Evolutionary conservation across 306 rosid genomes (phyloP).

Genomic region (Trichosanthes cucumerina): DNA sequence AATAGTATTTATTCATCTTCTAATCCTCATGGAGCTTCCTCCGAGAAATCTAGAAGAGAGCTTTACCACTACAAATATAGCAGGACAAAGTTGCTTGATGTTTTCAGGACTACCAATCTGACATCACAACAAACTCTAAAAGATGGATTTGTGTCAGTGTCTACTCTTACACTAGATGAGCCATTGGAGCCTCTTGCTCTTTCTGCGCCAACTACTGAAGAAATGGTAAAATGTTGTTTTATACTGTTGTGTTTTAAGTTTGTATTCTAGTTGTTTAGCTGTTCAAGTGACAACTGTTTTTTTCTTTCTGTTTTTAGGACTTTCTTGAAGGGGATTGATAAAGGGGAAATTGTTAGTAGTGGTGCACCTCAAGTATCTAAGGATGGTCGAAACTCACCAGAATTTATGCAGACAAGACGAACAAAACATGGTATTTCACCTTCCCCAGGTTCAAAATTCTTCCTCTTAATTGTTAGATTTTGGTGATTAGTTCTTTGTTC

Average conservation of each 20-base stretch:
- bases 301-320: conserved; percentile 33
- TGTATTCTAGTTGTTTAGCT: conserved; percentile 16
- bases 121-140: conserved; percentile 24
- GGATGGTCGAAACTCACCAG: conserved; percentile 59
- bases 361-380: conserved; percentile 69
- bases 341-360: conserved; percentile 73
- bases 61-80: conserved; percentile 36
- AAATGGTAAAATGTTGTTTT: conserved; percentile 43
- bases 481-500: not conserved
- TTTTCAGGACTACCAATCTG: conserved; percentile 50
- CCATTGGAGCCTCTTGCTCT: conserved; percentile 72
- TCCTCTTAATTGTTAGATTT: not conserved
- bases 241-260: conserved; percentile 5
- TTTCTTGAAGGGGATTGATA: conserved; percentile 72
- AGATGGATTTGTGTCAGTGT: conserved; percentile 62
- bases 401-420: conserved; percentile 47
- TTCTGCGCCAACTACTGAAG: conserved; percentile 51
- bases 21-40: conserved; percentile 23
- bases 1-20: conserved; percentile 20
- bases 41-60: conserved; percentile 52
- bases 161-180: conserved; percentile 52
- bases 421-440: conserved; percentile 40
- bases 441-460: not conserved
- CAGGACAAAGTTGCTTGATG: conserved; percentile 66
- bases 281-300: too few relatives aligned